phyloP scores from a whole-genome alignment of 768 basidiomycete genomes.

The Daedalea quercina region DNA sequence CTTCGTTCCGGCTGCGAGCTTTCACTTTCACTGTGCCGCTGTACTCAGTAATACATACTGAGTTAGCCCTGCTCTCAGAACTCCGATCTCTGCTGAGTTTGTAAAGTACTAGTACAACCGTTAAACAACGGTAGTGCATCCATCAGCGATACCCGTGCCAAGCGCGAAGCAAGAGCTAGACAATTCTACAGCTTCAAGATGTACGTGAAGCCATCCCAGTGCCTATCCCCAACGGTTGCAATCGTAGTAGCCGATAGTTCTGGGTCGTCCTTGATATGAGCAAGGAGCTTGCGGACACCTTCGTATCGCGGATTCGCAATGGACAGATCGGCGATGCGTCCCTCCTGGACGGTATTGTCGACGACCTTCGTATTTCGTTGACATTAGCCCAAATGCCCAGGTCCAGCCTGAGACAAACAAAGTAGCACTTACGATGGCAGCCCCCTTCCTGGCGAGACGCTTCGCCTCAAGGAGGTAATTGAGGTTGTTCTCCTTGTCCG shows the following conservation, averaged over 20 bases:
- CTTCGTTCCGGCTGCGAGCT: too few species aligned
- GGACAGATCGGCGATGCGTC: conserved; percentile 33
- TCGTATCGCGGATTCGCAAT: conserved; percentile 24
- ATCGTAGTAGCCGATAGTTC: conserved; percentile 31
- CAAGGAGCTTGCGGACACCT: conserved; percentile 41
- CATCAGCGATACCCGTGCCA: too few species aligned
- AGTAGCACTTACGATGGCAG: conserved; percentile 44
- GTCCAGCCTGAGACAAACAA: too few species aligned
- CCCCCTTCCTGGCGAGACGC: conserved; percentile 50
- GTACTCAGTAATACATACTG: too few species aligned
- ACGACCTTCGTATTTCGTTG: conserved; percentile 38
- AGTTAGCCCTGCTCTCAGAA: too few species aligned
- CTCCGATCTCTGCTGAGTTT: too few species aligned
- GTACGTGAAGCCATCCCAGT: conserved; percentile 26
- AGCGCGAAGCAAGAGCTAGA: too few species aligned
- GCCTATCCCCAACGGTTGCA: conserved; percentile 27
- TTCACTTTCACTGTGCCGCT: too few species aligned
- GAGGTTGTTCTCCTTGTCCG: conserved; percentile 52
- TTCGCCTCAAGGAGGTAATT: conserved; percentile 56
- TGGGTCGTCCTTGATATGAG: conserved; percentile 38
- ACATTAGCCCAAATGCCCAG: too few species aligned
- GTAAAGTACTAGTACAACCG: too few species aligned
- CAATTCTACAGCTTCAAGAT: conserved; percentile 11
- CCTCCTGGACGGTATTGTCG: conserved; percentile 53
- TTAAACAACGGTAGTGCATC: too few species aligned